These are phyloP conservation scores for Parmales sp. DNA, from an alignment of 108 stramenopile genomes.

Conservation along the genomic window DNA sequence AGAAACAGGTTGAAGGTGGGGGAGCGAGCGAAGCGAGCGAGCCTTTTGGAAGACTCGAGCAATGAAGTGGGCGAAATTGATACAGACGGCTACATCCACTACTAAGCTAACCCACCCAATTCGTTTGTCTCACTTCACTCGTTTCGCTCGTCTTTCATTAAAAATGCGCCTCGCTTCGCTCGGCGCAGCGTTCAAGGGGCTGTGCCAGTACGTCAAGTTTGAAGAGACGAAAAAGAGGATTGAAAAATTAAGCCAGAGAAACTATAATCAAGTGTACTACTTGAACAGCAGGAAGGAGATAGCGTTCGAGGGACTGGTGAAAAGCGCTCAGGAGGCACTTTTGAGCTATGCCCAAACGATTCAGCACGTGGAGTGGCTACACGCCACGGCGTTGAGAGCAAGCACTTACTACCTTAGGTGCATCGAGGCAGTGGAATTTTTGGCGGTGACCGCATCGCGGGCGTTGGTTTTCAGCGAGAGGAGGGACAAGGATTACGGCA, in stretches of 20 bases:
- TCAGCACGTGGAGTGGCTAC: neutral
- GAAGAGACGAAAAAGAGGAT: neutral
- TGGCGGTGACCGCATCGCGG: neutral
- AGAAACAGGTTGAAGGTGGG: neutral
- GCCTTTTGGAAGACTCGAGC: no score
- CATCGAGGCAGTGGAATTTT: neutral
- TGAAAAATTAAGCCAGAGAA: neutral
- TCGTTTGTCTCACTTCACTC: no score
- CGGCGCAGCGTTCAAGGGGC: neutral
- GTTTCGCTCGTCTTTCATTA: no score
- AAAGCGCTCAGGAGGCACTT: neutral
- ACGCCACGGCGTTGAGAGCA: neutral
- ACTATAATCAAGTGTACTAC: constrained; percentile 6
- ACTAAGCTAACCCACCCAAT: no score
- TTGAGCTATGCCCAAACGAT: neutral
- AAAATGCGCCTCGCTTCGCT: no score
- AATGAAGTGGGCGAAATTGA: no score
- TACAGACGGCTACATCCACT: no score
- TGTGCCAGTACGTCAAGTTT: neutral
- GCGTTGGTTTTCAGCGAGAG: neutral
- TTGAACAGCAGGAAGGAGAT: neutral
- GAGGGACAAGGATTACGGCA: neutral
- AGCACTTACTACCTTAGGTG: neutral
- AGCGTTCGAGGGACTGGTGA: neutral
- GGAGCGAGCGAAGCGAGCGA: no score